Percentiles rank a stretch among this genome's conserved stretches.
Conservation (phyloP, 1,139 yeast species). For the Taiozyma sp. region DNA sequence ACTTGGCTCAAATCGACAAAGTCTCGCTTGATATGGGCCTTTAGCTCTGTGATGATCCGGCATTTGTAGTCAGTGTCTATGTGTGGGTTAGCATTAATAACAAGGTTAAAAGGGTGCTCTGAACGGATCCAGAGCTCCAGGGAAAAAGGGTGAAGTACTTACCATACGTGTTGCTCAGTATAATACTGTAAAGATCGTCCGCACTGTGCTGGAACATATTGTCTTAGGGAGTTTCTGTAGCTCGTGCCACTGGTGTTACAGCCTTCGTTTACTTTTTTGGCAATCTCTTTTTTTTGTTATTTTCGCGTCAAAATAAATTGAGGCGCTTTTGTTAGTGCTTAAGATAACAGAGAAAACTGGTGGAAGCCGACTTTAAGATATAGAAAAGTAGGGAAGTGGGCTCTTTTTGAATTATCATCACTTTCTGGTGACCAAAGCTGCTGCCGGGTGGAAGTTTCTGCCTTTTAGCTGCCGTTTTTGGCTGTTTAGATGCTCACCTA, state of each 20-base stretch:
- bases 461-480: neutral
- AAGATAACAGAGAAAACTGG: neutral
- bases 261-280: conserved; percentile 2
- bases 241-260: conserved; percentile 1
- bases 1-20: conserved; percentile 50
- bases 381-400: neutral
- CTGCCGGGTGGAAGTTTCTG: neutral
- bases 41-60: conserved; percentile 43
- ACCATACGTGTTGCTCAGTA: conserved; percentile 12
- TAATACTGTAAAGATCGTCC: conserved; percentile 9
- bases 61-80: conserved; percentile 30
- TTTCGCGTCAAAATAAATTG: neutral
- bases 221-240: neutral
- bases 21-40: conserved; percentile 66
- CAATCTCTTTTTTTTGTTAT: neutral
- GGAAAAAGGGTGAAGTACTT: conserved; percentile 1
- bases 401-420: neutral
- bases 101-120: neutral
- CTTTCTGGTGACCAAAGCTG: neutral
- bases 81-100: conserved; percentile 4
- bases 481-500: neutral
- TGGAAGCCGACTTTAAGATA: neutral
- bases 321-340: neutral
- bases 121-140: neutral
- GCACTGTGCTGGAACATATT: conserved; percentile 16